Conservation (phyloP, 2,329 filamentous ascomycete species). For the Epichloe gansuensis region DNA sequence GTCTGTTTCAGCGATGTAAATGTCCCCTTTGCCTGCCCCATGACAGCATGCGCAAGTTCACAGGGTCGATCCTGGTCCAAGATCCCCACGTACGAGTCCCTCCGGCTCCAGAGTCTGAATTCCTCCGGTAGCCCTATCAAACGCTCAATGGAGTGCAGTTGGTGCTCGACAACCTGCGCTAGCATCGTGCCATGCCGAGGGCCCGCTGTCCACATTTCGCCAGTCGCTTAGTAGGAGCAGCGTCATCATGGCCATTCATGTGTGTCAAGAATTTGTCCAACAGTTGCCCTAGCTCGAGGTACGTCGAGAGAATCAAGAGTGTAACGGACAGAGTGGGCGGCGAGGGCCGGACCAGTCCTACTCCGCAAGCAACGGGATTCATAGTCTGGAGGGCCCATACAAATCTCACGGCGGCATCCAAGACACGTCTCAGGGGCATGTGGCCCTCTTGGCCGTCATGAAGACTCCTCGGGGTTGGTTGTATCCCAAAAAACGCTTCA, state of each 20-base stretch:
- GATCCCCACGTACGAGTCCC: background rate
- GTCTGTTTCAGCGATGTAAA: background rate
- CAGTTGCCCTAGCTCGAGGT: background rate
- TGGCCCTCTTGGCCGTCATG: background rate
- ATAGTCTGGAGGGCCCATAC: background rate
- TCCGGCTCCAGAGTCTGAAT: background rate
- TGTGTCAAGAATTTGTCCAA: background rate
- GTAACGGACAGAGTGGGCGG: background rate
- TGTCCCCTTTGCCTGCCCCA: background rate
- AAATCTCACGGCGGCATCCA: background rate
- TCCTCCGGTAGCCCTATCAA: background rate
- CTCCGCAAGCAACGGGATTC: background rate
- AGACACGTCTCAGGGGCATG: background rate
- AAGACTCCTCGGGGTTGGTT: background rate
- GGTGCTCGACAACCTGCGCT: background rate
- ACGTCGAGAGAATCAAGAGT: background rate
- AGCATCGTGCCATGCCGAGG: background rate
- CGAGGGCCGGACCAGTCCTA: background rate
- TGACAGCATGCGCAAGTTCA: background rate
- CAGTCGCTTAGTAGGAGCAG: too few relatives aligned
- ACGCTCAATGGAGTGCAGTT: background rate
- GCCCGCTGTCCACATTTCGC: background rate
- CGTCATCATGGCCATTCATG: background rate
- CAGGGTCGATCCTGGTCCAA: background rate
- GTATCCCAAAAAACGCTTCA: background rate